Evolutionary conservation across 768 basidiomycete species (phyloP).

Genomic region (Lactarius hatsudake): DNA sequence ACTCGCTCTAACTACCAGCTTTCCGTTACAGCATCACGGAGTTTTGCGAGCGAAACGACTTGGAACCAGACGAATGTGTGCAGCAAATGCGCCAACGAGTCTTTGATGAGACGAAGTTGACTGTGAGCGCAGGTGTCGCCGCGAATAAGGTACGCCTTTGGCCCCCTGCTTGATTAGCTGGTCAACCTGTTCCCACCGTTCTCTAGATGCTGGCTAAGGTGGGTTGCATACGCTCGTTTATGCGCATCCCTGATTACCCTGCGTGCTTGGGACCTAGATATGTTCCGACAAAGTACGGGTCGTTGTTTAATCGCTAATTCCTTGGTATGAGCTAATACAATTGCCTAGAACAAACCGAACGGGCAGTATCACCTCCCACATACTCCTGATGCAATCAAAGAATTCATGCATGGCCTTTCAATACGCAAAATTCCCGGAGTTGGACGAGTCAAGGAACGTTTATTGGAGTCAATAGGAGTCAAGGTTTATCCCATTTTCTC

Average conservation of each 20-base stretch:
- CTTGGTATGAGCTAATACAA: neutral
- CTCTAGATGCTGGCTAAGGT: constrained; percentile 89
- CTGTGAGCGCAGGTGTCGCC: constrained; percentile 93
- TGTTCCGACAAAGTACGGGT: constrained; percentile 79
- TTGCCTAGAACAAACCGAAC: constrained; percentile 82
- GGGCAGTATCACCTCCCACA: constrained; percentile 82
- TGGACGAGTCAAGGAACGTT: constrained; percentile 85
- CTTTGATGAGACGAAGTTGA: constrained; percentile 74
- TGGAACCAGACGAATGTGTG: constrained; percentile 74
- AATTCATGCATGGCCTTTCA: constrained; percentile 78
- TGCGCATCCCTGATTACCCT: neutral
- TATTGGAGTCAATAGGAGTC: constrained; percentile 84
- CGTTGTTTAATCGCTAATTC: neutral
- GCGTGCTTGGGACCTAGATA: constrained; percentile 48
- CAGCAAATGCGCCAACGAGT: constrained; percentile 72
- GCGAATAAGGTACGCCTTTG: constrained; percentile 74
- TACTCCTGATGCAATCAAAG: constrained; percentile 56
- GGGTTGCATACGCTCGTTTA: constrained; percentile 19
- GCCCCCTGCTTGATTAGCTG: constrained; percentile 19
- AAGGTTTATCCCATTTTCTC: constrained; percentile 46
- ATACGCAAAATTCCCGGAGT: constrained; percentile 89
- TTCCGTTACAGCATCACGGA: constrained; percentile 61
- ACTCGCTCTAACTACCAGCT: neutral
- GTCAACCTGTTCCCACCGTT: neutral
- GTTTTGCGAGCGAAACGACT: constrained; percentile 67